Evolutionary conservation across 1,284 basidiomycete genomes (phyloP), one percentile per base, ranked within the genome.

Genomic region (Ceratobasidium sp.): DNA sequence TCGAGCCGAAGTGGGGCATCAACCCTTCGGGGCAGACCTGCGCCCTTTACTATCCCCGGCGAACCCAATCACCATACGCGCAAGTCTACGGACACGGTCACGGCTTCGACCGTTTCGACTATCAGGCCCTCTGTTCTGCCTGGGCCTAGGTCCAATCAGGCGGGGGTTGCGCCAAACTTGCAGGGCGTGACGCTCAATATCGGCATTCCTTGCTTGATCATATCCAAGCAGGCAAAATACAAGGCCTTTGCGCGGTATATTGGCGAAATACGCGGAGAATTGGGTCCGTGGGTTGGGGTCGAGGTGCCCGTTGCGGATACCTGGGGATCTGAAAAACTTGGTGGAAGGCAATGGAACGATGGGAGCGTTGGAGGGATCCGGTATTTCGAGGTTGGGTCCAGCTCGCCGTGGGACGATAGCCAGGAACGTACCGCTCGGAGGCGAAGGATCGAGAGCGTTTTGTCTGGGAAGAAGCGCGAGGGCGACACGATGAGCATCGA

Each of bases 151-250:
- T 32, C 54, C 29, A 40, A 65, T 51, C 52, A 68, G 74, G 22
- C 56, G 40, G 44, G 56, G 17, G 49, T 49, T n/a, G 22, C 61
- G 69, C 56, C 77, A 37, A 34, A 70, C 37, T 87, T 87, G 8
- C 86, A 86, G 13, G 95, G 95, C 0, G 90, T 92, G 0, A 91
- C 89, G 5, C 88, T 98, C 51, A 90, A 94, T 56, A 90, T 97
- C 25, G 95, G 96, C 7, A 97, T 97, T 64, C 95, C 95, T 0
- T 97, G 95, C 84, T 95, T 97, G 81, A 94, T 97, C 76, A 90
- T 92, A 0, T 91, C 91, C 46, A 92, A 92, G 80, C 88, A 92
- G 40, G 91, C 91, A 77, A 89, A 94, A 13, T 96, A 97, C 87
- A 91, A 92, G 71, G 96, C 95, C 0, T 92, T 90, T 80, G 94